Evolutionary conservation across 768 basidiomycete genomes (phyloP).

Genomic region (Auriscalpium microsporum): DNA sequence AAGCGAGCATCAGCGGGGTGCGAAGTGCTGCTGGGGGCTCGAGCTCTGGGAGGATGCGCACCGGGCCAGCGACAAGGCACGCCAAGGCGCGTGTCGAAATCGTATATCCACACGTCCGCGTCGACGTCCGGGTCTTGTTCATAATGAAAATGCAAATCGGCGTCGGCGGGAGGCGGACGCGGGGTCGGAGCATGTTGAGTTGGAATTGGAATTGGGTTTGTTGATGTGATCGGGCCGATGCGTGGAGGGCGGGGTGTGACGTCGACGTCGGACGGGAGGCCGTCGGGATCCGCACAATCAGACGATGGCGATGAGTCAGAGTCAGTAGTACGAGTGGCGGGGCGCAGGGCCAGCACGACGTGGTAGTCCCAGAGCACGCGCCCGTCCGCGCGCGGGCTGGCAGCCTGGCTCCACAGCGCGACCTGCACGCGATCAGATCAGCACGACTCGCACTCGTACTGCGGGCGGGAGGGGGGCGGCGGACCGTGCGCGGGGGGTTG

Average conservation of each 20-base stretch:
- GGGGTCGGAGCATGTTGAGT: too few relatives aligned
- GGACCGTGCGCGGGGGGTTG: slow-evolving; percentile 49
- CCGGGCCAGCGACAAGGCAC: slow-evolving; percentile 46
- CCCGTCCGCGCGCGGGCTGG: slow-evolving; percentile 17
- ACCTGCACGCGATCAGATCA: slow-evolving; percentile 31
- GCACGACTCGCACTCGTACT: background rate
- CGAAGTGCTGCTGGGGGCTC: too few relatives aligned
- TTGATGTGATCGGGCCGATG: too few relatives aligned
- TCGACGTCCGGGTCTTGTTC: too few relatives aligned
- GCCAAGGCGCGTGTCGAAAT: slow-evolving; percentile 50
- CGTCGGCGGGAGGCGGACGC: too few relatives aligned
- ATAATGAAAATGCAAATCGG: too few relatives aligned
- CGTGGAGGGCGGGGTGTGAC: too few relatives aligned
- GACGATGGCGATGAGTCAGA: background rate
- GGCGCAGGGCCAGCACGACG: slow-evolving; percentile 48
- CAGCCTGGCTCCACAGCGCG: slow-evolving; percentile 56
- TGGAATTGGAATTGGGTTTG: too few relatives aligned
- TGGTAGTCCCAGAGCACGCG: slow-evolving; percentile 72
- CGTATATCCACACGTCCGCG: slow-evolving; percentile 47
- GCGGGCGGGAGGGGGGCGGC: too few relatives aligned
- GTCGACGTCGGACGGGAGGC: too few relatives aligned
- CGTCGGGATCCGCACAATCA: too few relatives aligned
- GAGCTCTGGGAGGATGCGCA: slow-evolving; percentile 19
- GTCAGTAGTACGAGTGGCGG: background rate
- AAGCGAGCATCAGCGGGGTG: background rate